Evolutionary conservation across 495 filamentous ascomycete species (phyloP).

Genomic region (Xylaria cubensis): DNA sequence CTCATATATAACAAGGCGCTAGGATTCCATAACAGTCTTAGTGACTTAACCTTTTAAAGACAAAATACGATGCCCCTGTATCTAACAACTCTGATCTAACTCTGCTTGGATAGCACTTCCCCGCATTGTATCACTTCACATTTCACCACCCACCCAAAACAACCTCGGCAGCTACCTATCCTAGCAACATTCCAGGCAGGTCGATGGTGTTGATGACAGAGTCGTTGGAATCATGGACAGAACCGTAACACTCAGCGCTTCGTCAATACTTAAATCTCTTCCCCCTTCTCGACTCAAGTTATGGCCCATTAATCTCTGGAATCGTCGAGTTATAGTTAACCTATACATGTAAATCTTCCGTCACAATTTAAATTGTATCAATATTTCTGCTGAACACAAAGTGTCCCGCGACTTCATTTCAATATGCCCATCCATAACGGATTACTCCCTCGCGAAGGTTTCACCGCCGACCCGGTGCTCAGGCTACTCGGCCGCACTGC

Average conservation of each 20-base stretch:
- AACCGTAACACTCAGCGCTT: neutral
- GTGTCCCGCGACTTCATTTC: neutral
- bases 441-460: conserved; percentile 60
- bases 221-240: neutral
- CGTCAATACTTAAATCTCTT: neutral
- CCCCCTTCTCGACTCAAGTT: neutral
- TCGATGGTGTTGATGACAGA: neutral
- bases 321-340: neutral
- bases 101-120: neutral
- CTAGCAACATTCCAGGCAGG: neutral
- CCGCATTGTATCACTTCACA: conserved; percentile 11
- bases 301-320: neutral
- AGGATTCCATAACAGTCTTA: neutral
- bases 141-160: neutral
- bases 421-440: conserved; percentile 57
- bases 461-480: conserved; percentile 66
- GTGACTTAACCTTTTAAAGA: neutral
- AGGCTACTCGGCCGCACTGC: conserved; percentile 61
- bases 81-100: neutral
- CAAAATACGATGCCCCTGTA: neutral
- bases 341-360: neutral
- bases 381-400: neutral
- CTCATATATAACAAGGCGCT: neutral
- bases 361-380: neutral
- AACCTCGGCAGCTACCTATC: conserved; percentile 22